Base-by-base conservation (phyloP, 148 eudicot species). In the Arbutus unedo region DNA sequence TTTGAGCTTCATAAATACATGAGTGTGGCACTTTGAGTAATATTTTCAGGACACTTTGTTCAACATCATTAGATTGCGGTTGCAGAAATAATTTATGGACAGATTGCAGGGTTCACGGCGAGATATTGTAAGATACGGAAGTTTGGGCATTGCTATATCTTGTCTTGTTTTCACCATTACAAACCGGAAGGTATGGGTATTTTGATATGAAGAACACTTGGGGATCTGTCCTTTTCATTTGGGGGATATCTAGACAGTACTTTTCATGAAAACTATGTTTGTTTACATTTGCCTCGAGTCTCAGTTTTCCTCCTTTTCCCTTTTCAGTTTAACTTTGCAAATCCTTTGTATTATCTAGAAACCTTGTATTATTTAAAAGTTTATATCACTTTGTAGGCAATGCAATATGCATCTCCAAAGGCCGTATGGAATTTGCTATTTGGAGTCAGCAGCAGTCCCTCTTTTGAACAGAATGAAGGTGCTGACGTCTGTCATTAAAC, bases 331-430 rank as follows among this genome's bases (percentile, higher is more conserved):
- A 15, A 79, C 6, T 79, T 21, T 64, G 74, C 62, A 14, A 67
- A 21, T 4, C 25, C 19, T 14, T 11, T 38, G 54, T 43, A 50
- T 31, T 31, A 31, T 31, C 38, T 31, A 31, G 54, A 50, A 50
- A 45, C 79, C 79, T 31, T 31, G 38, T 31, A 31, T 83, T 82
- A 84, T 83, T 81, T 87, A 89, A 88, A 87, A 90, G 89, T 84
- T 92, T 74, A 82, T 86, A 18, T 78, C 57, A 82, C 81, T 86
- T 89, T 93, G 92, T 91, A 96, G 99, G 95, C 98, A 84, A 94
- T 96, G 99, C 95, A 94, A 83, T 96, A 93, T 94, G 90, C 95
- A 83, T 96, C 99, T 86, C 97, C 95, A 71, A 96, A 96, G 89
- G 99, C 99, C 84, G 77, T 96, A 44, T 96, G 99, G 99, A 96